A percentile compares a stretch with the other conserved stretches of the same genome.
phyloP scores from a whole-genome alignment of 495 filamentous ascomycete species.

The Elasticomyces elasticus region DNA sequence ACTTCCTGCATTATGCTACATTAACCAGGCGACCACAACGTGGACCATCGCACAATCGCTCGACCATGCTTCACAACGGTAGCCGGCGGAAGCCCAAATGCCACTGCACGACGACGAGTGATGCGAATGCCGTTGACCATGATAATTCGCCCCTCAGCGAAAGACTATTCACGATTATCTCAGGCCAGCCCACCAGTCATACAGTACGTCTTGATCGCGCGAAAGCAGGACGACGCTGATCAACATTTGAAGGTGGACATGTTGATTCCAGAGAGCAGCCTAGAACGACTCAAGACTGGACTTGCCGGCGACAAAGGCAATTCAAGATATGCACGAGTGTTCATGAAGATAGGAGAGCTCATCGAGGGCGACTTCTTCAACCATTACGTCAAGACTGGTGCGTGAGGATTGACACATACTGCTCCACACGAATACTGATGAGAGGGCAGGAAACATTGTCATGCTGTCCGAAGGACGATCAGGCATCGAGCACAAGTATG shows the following conservation, averaged over 20 bases:
- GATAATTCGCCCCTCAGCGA: slow-evolving; percentile 61
- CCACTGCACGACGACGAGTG: slow-evolving; percentile 55
- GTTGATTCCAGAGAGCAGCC: slow-evolving; percentile 61
- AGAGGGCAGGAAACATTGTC: slow-evolving; percentile 59
- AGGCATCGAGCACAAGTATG: slow-evolving; percentile 72
- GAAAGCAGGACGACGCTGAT: slow-evolving; percentile 2
- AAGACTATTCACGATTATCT: slow-evolving; percentile 61
- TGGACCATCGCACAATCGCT: slow-evolving; percentile 41
- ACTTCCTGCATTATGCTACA: too few species aligned
- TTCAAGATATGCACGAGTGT: slow-evolving; percentile 55
- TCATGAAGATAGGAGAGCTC: slow-evolving; percentile 62
- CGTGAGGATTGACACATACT: too few species aligned
- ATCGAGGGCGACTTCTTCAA: slow-evolving; percentile 75
- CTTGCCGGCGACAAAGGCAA: slow-evolving; percentile 38
- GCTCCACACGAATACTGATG: background rate
- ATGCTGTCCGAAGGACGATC: slow-evolving; percentile 83
- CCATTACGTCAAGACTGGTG: slow-evolving; percentile 79
- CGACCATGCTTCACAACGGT: slow-evolving; percentile 43
- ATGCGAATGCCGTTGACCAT: slow-evolving; percentile 56
- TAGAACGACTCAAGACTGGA: slow-evolving; percentile 40
- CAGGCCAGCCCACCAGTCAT: slow-evolving; percentile 62
- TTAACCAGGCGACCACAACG: background rate
- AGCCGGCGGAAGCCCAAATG: slow-evolving; percentile 59
- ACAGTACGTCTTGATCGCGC: slow-evolving; percentile 42
- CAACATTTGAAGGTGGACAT: slow-evolving; percentile 54